Base-by-base conservation (phyloP, 192 early-diverging fungal species). In the Phycomyces nitens region DNA sequence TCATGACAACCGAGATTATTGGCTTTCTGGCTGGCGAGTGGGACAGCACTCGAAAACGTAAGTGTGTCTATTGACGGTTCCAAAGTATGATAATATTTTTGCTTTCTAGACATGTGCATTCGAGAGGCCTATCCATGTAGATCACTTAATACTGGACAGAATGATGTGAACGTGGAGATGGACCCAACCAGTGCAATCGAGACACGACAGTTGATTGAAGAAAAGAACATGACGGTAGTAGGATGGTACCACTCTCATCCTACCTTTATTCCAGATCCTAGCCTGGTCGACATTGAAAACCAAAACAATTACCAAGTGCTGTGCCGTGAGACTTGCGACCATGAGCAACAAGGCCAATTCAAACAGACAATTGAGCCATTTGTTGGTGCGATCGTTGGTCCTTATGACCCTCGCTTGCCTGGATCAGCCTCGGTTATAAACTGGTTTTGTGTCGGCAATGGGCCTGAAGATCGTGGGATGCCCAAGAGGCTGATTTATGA, bases 241-340 rank as follows among this genome's bases (percentile, higher is more conserved):
- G 94, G 94, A 43, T 96, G 94, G 94, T 96, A 96, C 74, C 94
- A 96, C 74, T 92, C 89, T 21, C 94, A 96, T 70, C 94, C 94
- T 6, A 89, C 88, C 0, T 95, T 95, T 78, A 73, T 80, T 3
- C 93, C 94, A 5, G 89, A 94, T 51, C 94, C 94, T 26, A 91
- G 88, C 34, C 73, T 89, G n/a, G 86, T 95, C 24, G 94, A 96
- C 69, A 82, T 95, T 65, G 84, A 92, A 60, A 96, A 94, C 67
- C 94, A 96, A 72, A 81, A 81, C 5, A 89, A 86, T 14, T 93
- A 96, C 53, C 94, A 96, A 71, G 73, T 70, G 34, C 79, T 93
- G 10, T 95, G 90, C 66, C 76, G 86, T 42, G 84, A 91, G 50
- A 81, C 71, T 52, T 67, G 62, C 53, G 75, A 73, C n/a, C 20